A percentile compares a stretch with the other conserved stretches of the same genome.
These are phyloP conservation scores for Phaeosphaeriaceae sp. DNA, from an alignment of 2,329 filamentous ascomycete species.

Conservation along the genomic window DNA sequence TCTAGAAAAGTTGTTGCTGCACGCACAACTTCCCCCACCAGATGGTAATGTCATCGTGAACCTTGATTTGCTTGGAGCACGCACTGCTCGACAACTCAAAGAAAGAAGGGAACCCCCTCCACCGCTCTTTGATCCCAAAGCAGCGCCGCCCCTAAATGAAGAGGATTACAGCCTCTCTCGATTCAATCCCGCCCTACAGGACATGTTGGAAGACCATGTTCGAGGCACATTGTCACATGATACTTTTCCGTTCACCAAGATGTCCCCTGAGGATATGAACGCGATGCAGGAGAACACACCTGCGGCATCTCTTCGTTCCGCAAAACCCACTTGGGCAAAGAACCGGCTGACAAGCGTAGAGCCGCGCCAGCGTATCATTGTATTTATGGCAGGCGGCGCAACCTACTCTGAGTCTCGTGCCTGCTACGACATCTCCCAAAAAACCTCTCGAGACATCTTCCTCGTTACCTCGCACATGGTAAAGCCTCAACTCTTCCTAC, in stretches of 20 bases:
- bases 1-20: conserved; percentile 80
- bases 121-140: conserved; percentile 75
- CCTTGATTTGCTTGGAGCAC: conserved; percentile 80
- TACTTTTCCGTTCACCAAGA: conserved; percentile 57
- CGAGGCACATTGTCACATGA: conserved; percentile 51
- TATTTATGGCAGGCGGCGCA: conserved; percentile 94
- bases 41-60: conserved; percentile 78
- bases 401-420: conserved; percentile 88
- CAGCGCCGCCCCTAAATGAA: conserved; percentile 57
- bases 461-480: conserved; percentile 92
- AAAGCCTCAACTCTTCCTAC: conserved; percentile 79
- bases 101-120: conserved; percentile 70
- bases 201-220: conserved; percentile 76
- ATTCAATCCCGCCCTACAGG: conserved; percentile 80
- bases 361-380: conserved; percentile 86
- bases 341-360: conserved; percentile 76
- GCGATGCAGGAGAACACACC: conserved; percentile 59
- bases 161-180: conserved; percentile 87
- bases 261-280: conserved; percentile 66
- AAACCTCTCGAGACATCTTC: conserved; percentile 80
- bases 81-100: conserved; percentile 74
- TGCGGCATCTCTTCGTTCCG: conserved; percentile 78
- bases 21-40: conserved; percentile 76
- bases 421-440: conserved; percentile 84
- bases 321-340: conserved; percentile 94